Evolutionary conservation across 495 filamentous ascomycete species (phyloP).

Genomic region (Xylaria nigripes): DNA sequence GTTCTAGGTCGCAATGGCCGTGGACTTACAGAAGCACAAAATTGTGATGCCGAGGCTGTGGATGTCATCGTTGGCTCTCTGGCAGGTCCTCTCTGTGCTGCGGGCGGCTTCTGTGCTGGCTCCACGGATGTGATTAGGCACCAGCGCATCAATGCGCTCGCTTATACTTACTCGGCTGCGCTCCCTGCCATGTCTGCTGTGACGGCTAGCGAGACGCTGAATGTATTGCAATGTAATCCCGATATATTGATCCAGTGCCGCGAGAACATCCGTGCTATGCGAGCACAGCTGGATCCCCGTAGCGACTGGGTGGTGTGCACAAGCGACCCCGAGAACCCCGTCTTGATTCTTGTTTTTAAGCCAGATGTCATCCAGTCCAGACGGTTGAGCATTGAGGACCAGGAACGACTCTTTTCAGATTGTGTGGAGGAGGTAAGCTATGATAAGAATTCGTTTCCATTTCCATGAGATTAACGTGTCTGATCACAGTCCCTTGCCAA

Average conservation of each 20-base stretch:
- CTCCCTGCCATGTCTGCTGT: slow-evolving; percentile 88
- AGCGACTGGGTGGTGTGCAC: slow-evolving; percentile 88
- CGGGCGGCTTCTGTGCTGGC: slow-evolving; percentile 92
- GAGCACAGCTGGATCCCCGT: slow-evolving; percentile 78
- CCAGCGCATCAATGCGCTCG: slow-evolving; percentile 79
- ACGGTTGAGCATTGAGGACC: slow-evolving; percentile 58
- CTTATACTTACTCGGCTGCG: slow-evolving; percentile 93
- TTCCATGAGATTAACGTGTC: background rate
- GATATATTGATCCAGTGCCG: slow-evolving; percentile 67
- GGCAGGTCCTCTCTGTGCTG: slow-evolving; percentile 80
- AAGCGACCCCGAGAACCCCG: slow-evolving; percentile 73
- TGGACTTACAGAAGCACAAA: slow-evolving; percentile 89
- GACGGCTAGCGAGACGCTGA: slow-evolving; percentile 83
- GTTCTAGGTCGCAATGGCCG: slow-evolving; percentile 84
- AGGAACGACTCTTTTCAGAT: slow-evolving; percentile 81
- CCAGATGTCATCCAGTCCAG: slow-evolving; percentile 68
- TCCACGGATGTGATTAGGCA: slow-evolving; percentile 86
- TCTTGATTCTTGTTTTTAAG: slow-evolving; percentile 81
- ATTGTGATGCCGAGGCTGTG: slow-evolving; percentile 80
- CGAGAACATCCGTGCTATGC: slow-evolving; percentile 74
- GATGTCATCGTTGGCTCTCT: slow-evolving; percentile 94
- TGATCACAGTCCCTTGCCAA: slow-evolving; percentile 58
- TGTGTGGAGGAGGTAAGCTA: slow-evolving; percentile 79
- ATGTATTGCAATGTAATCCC: slow-evolving; percentile 72
- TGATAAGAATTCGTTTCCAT: background rate